A percentile compares a stretch with the other conserved stretches of the same genome.
These are phyloP conservation scores for Thalia dealbata DNA, from an alignment of 176 grass and related monocot species.

Conservation along the genomic window DNA sequence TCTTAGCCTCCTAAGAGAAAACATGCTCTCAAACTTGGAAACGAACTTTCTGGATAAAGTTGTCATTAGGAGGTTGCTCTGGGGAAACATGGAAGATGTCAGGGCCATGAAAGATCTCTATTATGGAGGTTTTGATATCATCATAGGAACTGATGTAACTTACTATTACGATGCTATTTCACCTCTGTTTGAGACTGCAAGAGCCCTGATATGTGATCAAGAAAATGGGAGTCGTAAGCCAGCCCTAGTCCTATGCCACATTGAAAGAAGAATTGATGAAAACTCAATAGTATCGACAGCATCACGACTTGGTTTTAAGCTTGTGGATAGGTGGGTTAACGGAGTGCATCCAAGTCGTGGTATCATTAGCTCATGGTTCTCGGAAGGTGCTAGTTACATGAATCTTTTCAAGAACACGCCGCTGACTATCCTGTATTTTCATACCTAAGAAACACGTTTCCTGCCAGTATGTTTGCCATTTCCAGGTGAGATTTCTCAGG, in stretches of 20 bases:
- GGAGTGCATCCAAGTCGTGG: conserved; percentile 44
- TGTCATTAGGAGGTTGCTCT: conserved; percentile 44
- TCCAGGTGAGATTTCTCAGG: background rate
- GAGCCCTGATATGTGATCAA: conserved; percentile 42
- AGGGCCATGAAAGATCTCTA: conserved; percentile 33
- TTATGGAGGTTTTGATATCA: conserved; percentile 50
- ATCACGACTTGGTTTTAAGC: conserved; percentile 36
- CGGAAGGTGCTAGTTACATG: conserved; percentile 27
- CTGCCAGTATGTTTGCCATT: background rate
- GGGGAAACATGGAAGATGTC: conserved; percentile 53
- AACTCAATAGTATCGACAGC: conserved; percentile 44
- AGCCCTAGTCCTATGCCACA: conserved; percentile 73
- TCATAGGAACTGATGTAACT: conserved; percentile 82
- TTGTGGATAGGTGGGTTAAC: conserved; percentile 75
- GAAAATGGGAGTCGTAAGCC: conserved; percentile 13
- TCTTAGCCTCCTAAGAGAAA: conserved; percentile 55
- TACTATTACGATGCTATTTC: conserved; percentile 63
- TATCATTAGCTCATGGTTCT: conserved; percentile 66
- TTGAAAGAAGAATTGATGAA: conserved; percentile 61
- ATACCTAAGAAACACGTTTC: background rate
- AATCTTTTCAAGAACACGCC: conserved; percentile 32
- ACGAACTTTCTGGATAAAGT: conserved; percentile 33
- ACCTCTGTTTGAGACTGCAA: conserved; percentile 73
- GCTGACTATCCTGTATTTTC: conserved; percentile 63
- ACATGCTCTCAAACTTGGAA: conserved; percentile 48